Conservation (phyloP, 2,329 filamentous ascomycete genomes). For the Cladophialophora exuberans region DNA sequence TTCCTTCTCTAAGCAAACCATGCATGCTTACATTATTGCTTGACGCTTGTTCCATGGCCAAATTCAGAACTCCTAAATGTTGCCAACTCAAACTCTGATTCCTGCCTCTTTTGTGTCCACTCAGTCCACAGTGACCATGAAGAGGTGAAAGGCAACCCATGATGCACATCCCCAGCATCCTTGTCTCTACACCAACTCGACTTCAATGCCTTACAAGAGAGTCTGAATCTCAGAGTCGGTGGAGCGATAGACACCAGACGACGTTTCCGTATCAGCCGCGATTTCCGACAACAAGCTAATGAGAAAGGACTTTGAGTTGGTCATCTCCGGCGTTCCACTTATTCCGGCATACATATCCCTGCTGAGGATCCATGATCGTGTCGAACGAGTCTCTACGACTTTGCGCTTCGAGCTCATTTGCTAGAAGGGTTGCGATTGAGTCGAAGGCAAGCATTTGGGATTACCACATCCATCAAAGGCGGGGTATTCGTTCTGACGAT, state of each 20-base stretch:
- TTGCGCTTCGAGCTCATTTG: background rate
- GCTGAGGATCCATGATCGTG: background rate
- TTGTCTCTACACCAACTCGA: too few relatives aligned
- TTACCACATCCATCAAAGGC: background rate
- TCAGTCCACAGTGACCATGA: background rate
- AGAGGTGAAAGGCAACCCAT: background rate
- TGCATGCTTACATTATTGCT: constrained; percentile 14
- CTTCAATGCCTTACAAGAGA: too few relatives aligned
- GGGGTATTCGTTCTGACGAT: background rate
- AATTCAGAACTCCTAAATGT: constrained; percentile 4
- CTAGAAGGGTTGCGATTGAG: background rate
- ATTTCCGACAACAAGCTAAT: too few relatives aligned
- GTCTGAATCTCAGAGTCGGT: too few relatives aligned
- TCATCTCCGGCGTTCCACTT: background rate
- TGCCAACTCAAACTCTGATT: too few relatives aligned
- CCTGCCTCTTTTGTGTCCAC: background rate
- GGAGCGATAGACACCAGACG: too few relatives aligned
- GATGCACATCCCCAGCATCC: too few relatives aligned
- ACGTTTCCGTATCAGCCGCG: too few relatives aligned
- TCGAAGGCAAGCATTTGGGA: background rate
- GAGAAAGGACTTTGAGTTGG: too few relatives aligned
- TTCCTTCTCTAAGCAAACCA: constrained; percentile 15
- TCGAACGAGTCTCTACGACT: background rate
- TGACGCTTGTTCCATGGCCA: background rate
- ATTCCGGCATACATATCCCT: background rate